Base-by-base conservation (phyloP, 2,329 filamentous ascomycete species). In the Aspergillus proliferans region DNA sequence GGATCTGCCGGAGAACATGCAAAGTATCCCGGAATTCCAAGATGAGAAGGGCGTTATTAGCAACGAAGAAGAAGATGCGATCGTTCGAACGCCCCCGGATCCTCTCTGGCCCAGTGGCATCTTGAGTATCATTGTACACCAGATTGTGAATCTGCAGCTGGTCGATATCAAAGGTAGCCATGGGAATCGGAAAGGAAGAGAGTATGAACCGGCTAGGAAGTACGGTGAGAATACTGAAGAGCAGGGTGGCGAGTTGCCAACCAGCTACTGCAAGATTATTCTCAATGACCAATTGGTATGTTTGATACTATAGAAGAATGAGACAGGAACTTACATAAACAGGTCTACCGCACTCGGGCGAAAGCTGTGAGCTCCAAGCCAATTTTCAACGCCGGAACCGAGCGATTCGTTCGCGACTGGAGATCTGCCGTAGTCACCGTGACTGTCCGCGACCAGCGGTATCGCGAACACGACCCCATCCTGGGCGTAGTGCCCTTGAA, bases 351-450 rank as follows among this genome's bases (percentile, higher is more conserved):
- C 63, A 97, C 92, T n/a, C 83, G 93, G 62, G 83, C 88, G 33
- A 97, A 98, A 75, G 91, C 91, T 3, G 87, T 95, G 6, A 94
- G 87, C 33, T 94, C 88, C 46, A 91, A 94, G 66, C 93, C 93
- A 1, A 96, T 97, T 55, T 97, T 95, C 78, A 96, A 97, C 59
- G 91, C 93, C 3, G 92, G 92, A 51, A 96, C 91, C 0, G 93
- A 98, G 64, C 82, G 86, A 10, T 97, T 97, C 60, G 75, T 97
- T 26, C 85, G 92, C 19, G 92, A 98, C 64, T 98, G 93, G 93
- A 81, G 89, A 54, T 93, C 88, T 15, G 80, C 82, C 42, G 87
- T 96, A 49, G 79, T 95, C 47, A 96, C 91, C 0, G 78, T 97
- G 45, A 87, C 88, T 1, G 90, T 96, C 14, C 86, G 93, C 22